phyloP scores from a whole-genome alignment of 2,329 filamentous ascomycete genomes.

The Ambrosiella xylebori region DNA sequence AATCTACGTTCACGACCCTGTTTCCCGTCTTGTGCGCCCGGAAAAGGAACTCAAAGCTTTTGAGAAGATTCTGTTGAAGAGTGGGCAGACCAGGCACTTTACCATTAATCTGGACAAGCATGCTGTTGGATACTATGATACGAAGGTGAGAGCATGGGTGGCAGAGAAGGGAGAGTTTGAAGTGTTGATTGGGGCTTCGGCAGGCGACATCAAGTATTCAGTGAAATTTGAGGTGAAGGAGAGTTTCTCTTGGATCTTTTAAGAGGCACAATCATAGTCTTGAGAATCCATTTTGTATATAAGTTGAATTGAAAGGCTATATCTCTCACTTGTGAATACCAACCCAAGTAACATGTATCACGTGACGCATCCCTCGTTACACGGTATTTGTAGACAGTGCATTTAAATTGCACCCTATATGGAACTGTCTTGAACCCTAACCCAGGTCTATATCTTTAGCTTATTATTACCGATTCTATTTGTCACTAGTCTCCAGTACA shows the following conservation, averaged over 20 bases:
- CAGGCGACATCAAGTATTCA: slow-evolving; percentile 40
- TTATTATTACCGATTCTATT: no score
- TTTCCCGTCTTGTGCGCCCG: slow-evolving; percentile 44
- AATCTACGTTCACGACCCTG: slow-evolving; percentile 47
- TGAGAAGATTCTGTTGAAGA: slow-evolving; percentile 42
- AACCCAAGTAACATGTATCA: no score
- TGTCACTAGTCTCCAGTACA: no score
- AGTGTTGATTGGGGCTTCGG: slow-evolving; percentile 43
- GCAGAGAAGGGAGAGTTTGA: slow-evolving; percentile 47
- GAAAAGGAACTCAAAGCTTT: slow-evolving; percentile 57
- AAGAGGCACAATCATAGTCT: not conserved
- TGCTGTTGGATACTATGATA: slow-evolving; percentile 46
- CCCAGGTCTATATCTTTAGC: no score
- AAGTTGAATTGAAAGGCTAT: no score
- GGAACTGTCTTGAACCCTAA: no score
- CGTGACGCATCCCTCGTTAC: no score
- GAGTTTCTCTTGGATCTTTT: slow-evolving; percentile 50
- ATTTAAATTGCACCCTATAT: no score
- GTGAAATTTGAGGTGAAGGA: slow-evolving; percentile 41
- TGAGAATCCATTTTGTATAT: no score
- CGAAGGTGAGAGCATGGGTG: slow-evolving; percentile 40
- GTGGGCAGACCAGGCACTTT: slow-evolving; percentile 36
- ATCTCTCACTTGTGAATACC: no score
- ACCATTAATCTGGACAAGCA: slow-evolving; percentile 30
- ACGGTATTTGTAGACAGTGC: no score